Evolutionary conservation across 1,284 basidiomycete species (phyloP).

Genomic region (Cutaneotrichosporon sp.): DNA sequence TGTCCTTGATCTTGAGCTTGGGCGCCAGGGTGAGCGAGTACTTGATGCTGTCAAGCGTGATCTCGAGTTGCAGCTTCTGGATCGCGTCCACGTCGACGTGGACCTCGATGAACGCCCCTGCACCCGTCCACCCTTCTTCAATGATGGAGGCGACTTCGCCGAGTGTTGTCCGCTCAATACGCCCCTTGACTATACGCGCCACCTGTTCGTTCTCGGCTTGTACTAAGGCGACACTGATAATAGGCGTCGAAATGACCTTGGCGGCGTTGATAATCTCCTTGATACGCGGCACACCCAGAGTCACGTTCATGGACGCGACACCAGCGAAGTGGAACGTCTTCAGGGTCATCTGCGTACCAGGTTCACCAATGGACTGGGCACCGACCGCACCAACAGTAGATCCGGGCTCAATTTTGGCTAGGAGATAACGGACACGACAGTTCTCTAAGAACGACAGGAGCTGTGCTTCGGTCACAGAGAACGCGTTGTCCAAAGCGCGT

Average conservation of each 20-base stretch:
- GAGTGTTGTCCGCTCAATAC: slow-evolving; percentile 90
- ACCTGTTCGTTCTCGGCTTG: slow-evolving; percentile 78
- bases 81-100: slow-evolving; percentile 89
- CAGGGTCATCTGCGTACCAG: slow-evolving; percentile 98
- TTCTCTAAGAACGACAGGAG: slow-evolving; percentile 73
- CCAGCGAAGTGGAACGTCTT: slow-evolving; percentile 99
- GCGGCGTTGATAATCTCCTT: slow-evolving; percentile 93
- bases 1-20: slow-evolving; percentile 89
- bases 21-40: slow-evolving; percentile 81
- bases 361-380: slow-evolving; percentile 98
- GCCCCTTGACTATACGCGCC: slow-evolving; percentile 94
- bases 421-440: slow-evolving; percentile 87
- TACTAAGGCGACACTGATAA: slow-evolving; percentile 93
- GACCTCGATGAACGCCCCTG: slow-evolving; percentile 88
- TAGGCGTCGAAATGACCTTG: slow-evolving; percentile 93
- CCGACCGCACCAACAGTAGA: slow-evolving; percentile 98
- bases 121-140: slow-evolving; percentile 92
- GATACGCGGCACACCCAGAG: slow-evolving; percentile 97
- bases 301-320: slow-evolving; percentile 99
- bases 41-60: slow-evolving; percentile 89
- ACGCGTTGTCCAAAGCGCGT: slow-evolving; percentile 77
- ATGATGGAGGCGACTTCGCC: slow-evolving; percentile 91
- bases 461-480: slow-evolving; percentile 81
- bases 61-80: slow-evolving; percentile 85
- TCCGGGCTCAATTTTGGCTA: slow-evolving; percentile 91